Evolutionary conservation across 129 eudicot species (phyloP).

Genomic region (Ambrosia trifida): DNA sequence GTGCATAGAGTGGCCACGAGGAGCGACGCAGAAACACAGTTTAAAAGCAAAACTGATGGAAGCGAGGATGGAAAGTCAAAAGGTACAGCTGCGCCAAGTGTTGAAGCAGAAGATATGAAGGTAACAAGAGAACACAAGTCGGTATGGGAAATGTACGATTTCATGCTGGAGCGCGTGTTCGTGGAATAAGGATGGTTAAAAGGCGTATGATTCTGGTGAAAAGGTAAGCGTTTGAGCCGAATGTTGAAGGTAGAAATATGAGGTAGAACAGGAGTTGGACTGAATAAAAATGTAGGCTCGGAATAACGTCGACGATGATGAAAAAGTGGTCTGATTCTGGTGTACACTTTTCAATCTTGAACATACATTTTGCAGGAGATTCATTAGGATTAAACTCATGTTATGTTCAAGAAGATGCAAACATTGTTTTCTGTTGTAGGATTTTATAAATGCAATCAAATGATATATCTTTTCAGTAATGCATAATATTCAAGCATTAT

Average conservation of each 20-base stretch:
- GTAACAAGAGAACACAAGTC: background rate
- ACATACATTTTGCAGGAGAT: constrained; percentile 16
- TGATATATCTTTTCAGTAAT: background rate
- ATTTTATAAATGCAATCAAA: background rate
- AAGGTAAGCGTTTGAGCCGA: constrained; percentile 69
- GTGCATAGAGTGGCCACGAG: constrained; percentile 89
- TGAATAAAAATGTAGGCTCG: constrained; percentile 14
- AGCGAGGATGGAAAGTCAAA: constrained; percentile 86
- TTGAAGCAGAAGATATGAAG: constrained; percentile 84
- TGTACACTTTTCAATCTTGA: constrained; percentile 27
- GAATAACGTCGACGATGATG: background rate
- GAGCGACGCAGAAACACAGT: constrained; percentile 62
- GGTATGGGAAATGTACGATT: background rate
- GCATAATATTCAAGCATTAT: no score
- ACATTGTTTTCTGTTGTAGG: constrained; percentile 28
- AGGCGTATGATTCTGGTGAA: constrained; percentile 55
- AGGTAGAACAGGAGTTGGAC: constrained; percentile 3
- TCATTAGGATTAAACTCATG: background rate
- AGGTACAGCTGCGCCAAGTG: constrained; percentile 84
- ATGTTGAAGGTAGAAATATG: constrained; percentile 83
- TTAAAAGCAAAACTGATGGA: constrained; percentile 73
- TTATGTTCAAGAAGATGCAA: constrained; percentile 24
- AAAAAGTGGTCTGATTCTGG: constrained; percentile 13
- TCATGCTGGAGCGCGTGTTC: constrained; percentile 10
- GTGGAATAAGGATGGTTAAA: constrained; percentile 5